phyloP scores from a whole-genome alignment of 768 basidiomycete species.

The Panaeolus papilionaceus region DNA sequence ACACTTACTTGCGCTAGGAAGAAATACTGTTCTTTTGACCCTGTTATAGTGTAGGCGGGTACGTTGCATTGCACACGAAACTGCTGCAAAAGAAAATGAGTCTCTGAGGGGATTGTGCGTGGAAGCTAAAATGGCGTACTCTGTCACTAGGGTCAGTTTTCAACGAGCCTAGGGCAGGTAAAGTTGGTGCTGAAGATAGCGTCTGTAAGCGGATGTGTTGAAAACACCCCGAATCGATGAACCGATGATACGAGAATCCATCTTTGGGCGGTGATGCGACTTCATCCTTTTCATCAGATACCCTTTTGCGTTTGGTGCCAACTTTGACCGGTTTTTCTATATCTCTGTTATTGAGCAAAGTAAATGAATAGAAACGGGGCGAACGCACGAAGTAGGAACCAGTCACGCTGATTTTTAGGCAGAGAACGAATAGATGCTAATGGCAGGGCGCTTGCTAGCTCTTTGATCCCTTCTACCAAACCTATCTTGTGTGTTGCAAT shows the following conservation, averaged over 20 bases:
- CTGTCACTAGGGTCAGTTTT: not conserved
- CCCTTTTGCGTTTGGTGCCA: not conserved
- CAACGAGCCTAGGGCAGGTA: no score
- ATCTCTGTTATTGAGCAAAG: not conserved
- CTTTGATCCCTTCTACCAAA: not conserved
- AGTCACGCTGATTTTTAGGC: not conserved
- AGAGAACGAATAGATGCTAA: not conserved
- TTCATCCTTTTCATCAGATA: not conserved
- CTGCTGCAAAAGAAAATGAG: not conserved
- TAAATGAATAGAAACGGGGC: not conserved
- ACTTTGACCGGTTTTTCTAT: not conserved
- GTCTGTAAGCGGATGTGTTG: not conserved
- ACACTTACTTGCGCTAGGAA: not conserved
- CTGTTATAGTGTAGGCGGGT: not conserved
- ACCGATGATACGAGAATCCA: not conserved
- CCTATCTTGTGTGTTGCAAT: not conserved
- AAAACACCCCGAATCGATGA: not conserved
- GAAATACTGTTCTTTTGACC: not conserved
- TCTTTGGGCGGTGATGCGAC: not conserved
- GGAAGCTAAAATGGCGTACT: not conserved
- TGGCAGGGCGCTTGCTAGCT: not conserved
- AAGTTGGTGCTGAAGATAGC: not conserved
- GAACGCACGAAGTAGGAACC: not conserved
- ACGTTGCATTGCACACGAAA: not conserved
- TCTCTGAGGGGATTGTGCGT: no score